A percentile compares a stretch with the other conserved stretches of the same genome.
These are phyloP conservation scores for Aureobasidium sp. DNA, from an alignment of 2,329 filamentous ascomycete genomes.

Conservation along the genomic window DNA sequence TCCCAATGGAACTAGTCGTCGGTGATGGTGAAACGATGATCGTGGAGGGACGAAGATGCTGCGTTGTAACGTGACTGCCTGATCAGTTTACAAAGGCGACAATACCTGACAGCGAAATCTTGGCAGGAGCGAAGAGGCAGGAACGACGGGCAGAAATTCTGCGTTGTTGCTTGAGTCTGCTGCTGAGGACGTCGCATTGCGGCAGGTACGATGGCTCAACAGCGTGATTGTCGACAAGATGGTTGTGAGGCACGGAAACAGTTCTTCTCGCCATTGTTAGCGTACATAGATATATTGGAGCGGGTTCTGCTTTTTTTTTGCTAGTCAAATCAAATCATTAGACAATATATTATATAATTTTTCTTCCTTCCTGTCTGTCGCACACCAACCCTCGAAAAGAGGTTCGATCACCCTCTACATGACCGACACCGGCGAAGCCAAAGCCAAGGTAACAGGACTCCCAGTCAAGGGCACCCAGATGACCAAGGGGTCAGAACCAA, in stretches of 20 bases:
- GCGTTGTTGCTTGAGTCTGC: not conserved
- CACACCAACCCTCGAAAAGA: not conserved
- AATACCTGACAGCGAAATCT: not conserved
- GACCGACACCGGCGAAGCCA: slow-evolving; percentile 20
- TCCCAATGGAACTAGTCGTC: no score
- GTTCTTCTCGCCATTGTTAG: no score
- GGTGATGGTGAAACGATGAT: not conserved
- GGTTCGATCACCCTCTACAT: not conserved
- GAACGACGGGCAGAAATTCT: not conserved
- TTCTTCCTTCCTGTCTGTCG: not conserved
- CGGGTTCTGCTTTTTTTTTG: not conserved
- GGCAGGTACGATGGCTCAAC: not conserved
- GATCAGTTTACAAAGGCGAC: not conserved
- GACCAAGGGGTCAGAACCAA: slow-evolving; percentile 42
- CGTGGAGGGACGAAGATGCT: not conserved
- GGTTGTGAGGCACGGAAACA: not conserved
- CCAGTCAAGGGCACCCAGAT: slow-evolving; percentile 35
- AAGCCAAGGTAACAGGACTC: slow-evolving; percentile 29
- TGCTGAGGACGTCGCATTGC: not conserved
- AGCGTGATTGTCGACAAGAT: not conserved
- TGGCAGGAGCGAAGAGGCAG: not conserved
- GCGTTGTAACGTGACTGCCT: not conserved
- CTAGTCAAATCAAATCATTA: not conserved
- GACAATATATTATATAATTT: not conserved
- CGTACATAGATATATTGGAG: no score